These are phyloP conservation scores for Cinchona pubescens DNA, from an alignment of 257 asterid species.

Conservation along the genomic window DNA sequence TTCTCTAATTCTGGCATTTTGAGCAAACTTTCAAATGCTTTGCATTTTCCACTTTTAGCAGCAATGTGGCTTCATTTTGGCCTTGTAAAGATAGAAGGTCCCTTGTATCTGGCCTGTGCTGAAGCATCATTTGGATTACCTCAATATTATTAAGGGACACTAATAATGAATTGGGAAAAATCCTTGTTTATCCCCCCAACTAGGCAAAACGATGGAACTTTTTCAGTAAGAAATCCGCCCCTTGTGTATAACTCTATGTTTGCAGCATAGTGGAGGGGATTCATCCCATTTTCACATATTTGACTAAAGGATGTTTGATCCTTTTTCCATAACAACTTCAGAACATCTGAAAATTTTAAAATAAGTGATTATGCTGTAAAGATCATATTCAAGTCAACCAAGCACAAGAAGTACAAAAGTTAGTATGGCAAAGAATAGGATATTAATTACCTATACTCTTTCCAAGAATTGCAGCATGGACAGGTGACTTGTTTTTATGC, in stretches of 20 bases:
- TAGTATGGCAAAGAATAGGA: not conserved
- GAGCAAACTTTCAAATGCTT: slow-evolving; percentile 34
- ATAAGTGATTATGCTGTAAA: not conserved
- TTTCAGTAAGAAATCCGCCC: slow-evolving; percentile 9
- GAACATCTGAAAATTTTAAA: slow-evolving; percentile 9
- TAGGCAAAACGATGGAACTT: slow-evolving; percentile 10
- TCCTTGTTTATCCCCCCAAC: slow-evolving; percentile 10
- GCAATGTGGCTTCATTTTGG: slow-evolving; percentile 45
- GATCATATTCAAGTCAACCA: not conserved
- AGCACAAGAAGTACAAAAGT: not conserved
- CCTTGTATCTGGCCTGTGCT: slow-evolving; percentile 43
- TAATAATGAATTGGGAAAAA: slow-evolving; percentile 6
- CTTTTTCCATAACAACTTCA: slow-evolving; percentile 11
- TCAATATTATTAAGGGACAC: not conserved
- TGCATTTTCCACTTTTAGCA: slow-evolving; percentile 42
- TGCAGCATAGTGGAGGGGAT: slow-evolving; percentile 23
- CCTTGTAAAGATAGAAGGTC: slow-evolving; percentile 39
- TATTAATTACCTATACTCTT: slow-evolving; percentile 4
- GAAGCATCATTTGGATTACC: slow-evolving; percentile 28
- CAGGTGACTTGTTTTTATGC: slow-evolving; percentile 5
- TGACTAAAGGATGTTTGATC: not conserved
- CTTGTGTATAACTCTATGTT: slow-evolving; percentile 4
- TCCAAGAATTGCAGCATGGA: slow-evolving; percentile 17
- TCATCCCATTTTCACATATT: slow-evolving; percentile 2
- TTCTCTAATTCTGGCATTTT: slow-evolving; percentile 41